Evolutionary conservation across 345 rosid genomes (phyloP).

Genomic region (Syzygium grande): DNA sequence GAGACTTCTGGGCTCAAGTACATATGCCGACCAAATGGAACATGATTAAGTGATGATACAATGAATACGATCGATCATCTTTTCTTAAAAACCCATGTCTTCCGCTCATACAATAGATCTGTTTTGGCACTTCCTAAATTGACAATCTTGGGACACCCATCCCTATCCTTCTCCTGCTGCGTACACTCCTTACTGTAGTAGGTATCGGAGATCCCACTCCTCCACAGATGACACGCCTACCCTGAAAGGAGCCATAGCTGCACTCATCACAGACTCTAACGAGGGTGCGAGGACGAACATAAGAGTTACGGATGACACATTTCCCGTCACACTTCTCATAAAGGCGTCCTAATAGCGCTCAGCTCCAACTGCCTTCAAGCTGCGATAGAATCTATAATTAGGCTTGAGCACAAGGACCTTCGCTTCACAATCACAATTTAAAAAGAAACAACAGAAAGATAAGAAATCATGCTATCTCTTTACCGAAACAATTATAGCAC

Average conservation of each 20-base stretch:
- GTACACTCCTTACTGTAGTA: conserved; percentile 31
- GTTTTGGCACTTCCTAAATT: conserved; percentile 24
- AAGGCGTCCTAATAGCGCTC: conserved; percentile 6
- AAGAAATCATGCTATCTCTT: not conserved
- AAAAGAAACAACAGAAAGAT: not conserved
- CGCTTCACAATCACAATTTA: not conserved
- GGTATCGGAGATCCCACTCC: conserved; percentile 34
- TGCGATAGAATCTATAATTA: not conserved
- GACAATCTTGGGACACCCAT: conserved; percentile 29
- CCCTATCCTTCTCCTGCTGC: conserved; percentile 27
- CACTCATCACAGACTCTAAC: conserved; percentile 33
- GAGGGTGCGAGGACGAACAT: conserved; percentile 28
- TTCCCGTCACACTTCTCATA: conserved; percentile 31
- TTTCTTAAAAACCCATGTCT: conserved; percentile 28
- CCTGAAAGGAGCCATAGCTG: conserved; percentile 31
- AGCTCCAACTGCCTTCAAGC: not conserved
- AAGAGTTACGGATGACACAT: conserved; percentile 25
- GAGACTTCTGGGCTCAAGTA: not conserved
- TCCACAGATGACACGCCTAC: conserved; percentile 28
- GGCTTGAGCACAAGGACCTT: not conserved
- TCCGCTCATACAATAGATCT: conserved; percentile 21
- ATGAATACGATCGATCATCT: not conserved
- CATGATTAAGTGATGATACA: not conserved
- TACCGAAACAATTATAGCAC: no score
- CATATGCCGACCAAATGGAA: not conserved